phyloP scores from a whole-genome alignment of 306 rosid genomes.

The Rosa rugosa region DNA sequence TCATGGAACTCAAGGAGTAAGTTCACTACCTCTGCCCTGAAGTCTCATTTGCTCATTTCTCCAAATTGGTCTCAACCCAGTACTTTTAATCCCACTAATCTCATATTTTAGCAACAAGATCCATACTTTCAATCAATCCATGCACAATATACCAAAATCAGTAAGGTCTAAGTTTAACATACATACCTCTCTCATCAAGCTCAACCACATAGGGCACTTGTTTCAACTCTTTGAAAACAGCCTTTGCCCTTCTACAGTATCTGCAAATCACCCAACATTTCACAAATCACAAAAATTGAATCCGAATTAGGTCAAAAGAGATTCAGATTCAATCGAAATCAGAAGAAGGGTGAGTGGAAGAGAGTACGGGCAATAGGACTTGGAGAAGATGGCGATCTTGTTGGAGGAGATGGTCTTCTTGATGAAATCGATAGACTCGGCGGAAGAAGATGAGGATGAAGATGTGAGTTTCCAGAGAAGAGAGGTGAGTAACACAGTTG shows the following conservation, averaged over 20 bases:
- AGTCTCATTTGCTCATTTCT: background rate
- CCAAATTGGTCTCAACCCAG: background rate
- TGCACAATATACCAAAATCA: background rate
- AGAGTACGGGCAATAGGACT: constrained; percentile 89
- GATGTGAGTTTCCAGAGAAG: constrained; percentile 14
- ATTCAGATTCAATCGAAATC: background rate
- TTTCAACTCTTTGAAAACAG: constrained; percentile 74
- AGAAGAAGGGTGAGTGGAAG: background rate
- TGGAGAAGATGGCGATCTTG: constrained; percentile 86
- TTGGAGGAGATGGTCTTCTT: constrained; percentile 68
- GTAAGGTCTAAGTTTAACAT: constrained; percentile 4
- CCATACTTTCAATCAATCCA: background rate
- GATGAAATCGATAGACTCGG: constrained; percentile 48
- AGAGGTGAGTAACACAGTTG: constrained; percentile 32
- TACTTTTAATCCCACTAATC: background rate
- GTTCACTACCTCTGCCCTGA: background rate
- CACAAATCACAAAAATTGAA: background rate
- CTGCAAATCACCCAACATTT: constrained; percentile 40
- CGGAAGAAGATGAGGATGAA: constrained; percentile 34
- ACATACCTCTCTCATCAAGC: constrained; percentile 85
- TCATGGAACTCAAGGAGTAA: background rate
- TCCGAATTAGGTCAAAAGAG: background rate
- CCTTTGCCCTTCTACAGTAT: constrained; percentile 83
- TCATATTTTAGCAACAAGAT: background rate
- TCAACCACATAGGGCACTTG: constrained; percentile 78